These are phyloP conservation scores for Talaromyces funiculosus DNA, from an alignment of 2,329 filamentous ascomycete species.

Conservation along the genomic window DNA sequence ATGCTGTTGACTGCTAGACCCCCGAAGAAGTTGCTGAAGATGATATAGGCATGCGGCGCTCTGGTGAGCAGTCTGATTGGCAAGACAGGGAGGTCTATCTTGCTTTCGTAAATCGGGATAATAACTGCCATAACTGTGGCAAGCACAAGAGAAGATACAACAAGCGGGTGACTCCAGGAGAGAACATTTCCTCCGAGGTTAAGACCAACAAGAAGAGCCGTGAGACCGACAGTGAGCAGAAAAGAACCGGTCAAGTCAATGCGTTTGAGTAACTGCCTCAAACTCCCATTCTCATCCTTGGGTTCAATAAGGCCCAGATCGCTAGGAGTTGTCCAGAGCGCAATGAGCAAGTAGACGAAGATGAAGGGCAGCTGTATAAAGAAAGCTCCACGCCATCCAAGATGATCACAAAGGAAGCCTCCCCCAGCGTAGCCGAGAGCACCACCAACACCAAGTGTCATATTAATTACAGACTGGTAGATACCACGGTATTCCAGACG, in stretches of 20 bases:
- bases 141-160: slow-evolving; percentile 42
- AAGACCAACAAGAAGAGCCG: slow-evolving; percentile 46
- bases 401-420: slow-evolving; percentile 34
- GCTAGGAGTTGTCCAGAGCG: slow-evolving; percentile 40
- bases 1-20: slow-evolving; percentile 50
- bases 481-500: slow-evolving; percentile 57
- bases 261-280: slow-evolving; percentile 41
- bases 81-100: slow-evolving; percentile 46
- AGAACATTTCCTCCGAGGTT: slow-evolving; percentile 51
- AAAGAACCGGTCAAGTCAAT: slow-evolving; percentile 48
- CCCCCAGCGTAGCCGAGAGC: slow-evolving; percentile 36
- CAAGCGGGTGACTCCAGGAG: slow-evolving; percentile 47
- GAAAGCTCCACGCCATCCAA: slow-evolving; percentile 42
- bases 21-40: slow-evolving; percentile 50
- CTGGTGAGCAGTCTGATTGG: slow-evolving; percentile 45
- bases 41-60: slow-evolving; percentile 44
- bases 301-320: slow-evolving; percentile 43
- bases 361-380: slow-evolving; percentile 48
- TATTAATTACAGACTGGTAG: slow-evolving; percentile 40
- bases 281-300: slow-evolving; percentile 35
- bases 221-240: slow-evolving; percentile 43
- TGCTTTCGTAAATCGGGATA: slow-evolving; percentile 39
- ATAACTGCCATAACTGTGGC: slow-evolving; percentile 34
- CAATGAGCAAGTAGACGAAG: slow-evolving; percentile 39
- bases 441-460: slow-evolving; percentile 33